These are phyloP conservation scores for Angophora floribunda DNA, from an alignment of 345 rosid genomes.

Conservation along the genomic window DNA sequence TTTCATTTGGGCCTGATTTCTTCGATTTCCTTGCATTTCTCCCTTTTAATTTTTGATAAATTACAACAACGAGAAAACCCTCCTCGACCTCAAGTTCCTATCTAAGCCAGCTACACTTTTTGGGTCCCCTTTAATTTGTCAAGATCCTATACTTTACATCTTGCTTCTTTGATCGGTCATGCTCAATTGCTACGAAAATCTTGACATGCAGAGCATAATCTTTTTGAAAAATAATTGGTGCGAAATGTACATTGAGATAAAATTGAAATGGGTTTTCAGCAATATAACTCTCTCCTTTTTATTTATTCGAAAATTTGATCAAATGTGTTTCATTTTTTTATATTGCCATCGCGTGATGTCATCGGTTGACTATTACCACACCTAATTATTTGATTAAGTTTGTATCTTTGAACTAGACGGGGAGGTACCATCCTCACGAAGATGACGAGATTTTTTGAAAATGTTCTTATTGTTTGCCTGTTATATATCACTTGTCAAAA, in stretches of 20 bases:
- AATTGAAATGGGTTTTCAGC: fast-evolving
- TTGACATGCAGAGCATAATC: background rate
- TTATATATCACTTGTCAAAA: background rate
- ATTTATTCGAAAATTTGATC: background rate
- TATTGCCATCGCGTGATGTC: background rate
- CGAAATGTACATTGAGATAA: background rate
- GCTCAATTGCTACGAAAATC: background rate
- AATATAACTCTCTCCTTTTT: background rate
- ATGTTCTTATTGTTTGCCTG: background rate
- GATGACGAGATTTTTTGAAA: background rate
- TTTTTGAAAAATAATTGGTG: background rate
- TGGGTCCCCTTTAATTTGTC: background rate
- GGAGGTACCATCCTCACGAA: fast-evolving
- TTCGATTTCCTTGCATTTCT: background rate
- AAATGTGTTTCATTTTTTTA: background rate
- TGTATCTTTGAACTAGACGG: background rate
- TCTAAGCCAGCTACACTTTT: background rate
- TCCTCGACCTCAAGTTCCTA: background rate
- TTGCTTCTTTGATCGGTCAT: background rate
- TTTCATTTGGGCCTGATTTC: background rate
- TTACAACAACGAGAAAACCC: background rate
- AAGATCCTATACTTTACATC: background rate
- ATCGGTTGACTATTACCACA: fast-evolving
- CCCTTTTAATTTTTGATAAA: background rate
- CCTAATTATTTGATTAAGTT: background rate